Evolutionary conservation across 176 grass and related monocot species (phyloP), one percentile per base, ranked within the genome.

Genomic region (Dendrocalamus sinicus): DNA sequence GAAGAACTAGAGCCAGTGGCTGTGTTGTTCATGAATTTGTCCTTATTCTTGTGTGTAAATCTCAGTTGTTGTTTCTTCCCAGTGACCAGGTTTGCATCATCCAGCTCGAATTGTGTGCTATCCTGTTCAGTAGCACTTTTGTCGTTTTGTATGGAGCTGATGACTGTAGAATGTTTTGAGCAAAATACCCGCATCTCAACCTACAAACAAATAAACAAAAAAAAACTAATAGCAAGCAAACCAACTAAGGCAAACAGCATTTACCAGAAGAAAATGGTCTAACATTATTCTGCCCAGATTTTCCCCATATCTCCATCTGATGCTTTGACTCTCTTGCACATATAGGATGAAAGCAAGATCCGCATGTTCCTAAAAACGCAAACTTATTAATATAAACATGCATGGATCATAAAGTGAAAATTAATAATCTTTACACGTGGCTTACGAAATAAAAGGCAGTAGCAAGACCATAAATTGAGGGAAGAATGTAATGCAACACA

Each of bases 291-390:
- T 87, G 84, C 71, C 92, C 94, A 86, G 72, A 90, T 75, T 94
- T 99, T 45, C 93, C 96, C 96, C 96, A 99, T 75, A 99, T 99
- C 86, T 99, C 96, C 90, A 99, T 91, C 78, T 92, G 96, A 91
- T 94, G 88, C 48, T 92, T 96, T 9, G 85, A 88, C 28, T 94
- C 92, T 90, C 94, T 96, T 72, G 96, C 96, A 81, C 96, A 99
- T 74, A 96, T 91, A 67, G 96, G 96, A 87, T 99, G 96, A 72
- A 99, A 99, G 58, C 88, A 93, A 84, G 94, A 75, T 80, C 94
- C 90, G 79, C 96, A 99, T 85, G 96, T 92, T 88, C 96, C 96
- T 99, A 82, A 84, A 87, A 76, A 16, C 17, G 39, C 15, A 28
- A 54, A 83, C 16, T 83, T 82, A 79, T 12, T 60, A 74, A 67